Base-by-base conservation (phyloP, 176 grass and related monocot species). In the Bolboschoenus planiculmis region DNA sequence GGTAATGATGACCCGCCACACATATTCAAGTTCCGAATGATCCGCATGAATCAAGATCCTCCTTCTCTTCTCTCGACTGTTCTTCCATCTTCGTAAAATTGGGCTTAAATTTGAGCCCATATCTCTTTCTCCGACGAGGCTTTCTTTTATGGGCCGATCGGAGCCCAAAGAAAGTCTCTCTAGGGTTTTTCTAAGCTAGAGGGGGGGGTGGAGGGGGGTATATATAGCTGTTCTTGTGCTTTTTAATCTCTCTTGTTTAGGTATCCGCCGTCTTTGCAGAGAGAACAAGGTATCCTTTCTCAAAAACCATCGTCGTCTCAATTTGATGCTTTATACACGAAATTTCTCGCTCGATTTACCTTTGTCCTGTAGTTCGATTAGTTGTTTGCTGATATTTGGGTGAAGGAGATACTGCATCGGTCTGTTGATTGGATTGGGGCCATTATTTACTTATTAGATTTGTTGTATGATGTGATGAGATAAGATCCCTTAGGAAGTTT, bases 161-260 rank as follows among this genome's bases (percentile, higher is more conserved):
- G 14, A 53, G 42, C 47, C 23, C 44, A 53, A 80, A 56, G 6
- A 4, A 0, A 7, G 15, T 6, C 20, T 67, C 21, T 40, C 79
- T 81, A 81, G 79, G 79, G 79, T 64, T 81, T 81, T 64, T 81
- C 62, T 63, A 21, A 37, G 0, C 33, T 43, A 14, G 4, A 73
- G n/a, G n/a, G n/a, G n/a, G n/a, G n/a, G n/a, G n/a, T n/a, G n/a
- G n/a, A n/a, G n/a, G 20, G 1, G 26, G 8, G 9, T 58, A 79
- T 62, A 79, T 42, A 64, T 18, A 31, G 13, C 23, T 48, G 40
- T 46, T 44, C 20, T 5, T 43, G 16, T 24, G 30, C 8, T 61
- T 5, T 2, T 82, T 14, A 7, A 0, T 80, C 9, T 29, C n/a
- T 16, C 1, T 82, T 64, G 0, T 4, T 62, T 61, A n/a, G 9